Percentiles rank a stretch among this genome's conserved stretches.
These are phyloP conservation scores for Biscutella auriculata DNA, from an alignment of 441 rosid genomes.

Conservation along the genomic window DNA sequence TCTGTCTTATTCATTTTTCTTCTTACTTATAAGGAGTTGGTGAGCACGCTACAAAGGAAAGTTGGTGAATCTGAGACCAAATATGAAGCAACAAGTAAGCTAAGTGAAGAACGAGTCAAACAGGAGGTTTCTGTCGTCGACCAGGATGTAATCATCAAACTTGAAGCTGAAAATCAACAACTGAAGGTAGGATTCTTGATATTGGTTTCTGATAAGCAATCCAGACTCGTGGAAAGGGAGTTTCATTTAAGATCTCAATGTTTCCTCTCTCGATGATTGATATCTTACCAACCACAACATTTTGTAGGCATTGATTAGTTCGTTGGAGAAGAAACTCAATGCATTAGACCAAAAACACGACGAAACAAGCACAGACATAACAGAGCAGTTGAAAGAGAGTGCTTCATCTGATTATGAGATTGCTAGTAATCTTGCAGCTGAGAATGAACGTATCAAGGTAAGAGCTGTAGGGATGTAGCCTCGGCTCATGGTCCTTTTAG, in stretches of 20 bases:
- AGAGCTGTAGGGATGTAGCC: neutral
- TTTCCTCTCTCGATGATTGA: neutral
- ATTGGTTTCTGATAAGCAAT: neutral
- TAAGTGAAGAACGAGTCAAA: constrained; percentile 28
- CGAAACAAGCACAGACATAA: constrained; percentile 14
- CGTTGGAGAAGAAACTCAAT: constrained; percentile 23
- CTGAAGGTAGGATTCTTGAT: constrained; percentile 42
- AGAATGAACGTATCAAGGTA: constrained; percentile 82
- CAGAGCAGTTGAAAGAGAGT: constrained; percentile 18
- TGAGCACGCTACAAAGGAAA: constrained; percentile 20
- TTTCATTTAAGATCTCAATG: neutral
- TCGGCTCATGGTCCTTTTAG: neutral
- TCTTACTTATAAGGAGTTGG: constrained; percentile 16
- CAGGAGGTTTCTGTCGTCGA: constrained; percentile 45
- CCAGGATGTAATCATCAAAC: constrained; percentile 39
- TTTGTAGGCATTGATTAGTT: constrained; percentile 17
- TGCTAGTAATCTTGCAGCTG: constrained; percentile 51
- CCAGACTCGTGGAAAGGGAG: neutral
- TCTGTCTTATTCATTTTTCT: constrained; percentile 4
- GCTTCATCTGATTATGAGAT: constrained; percentile 26
- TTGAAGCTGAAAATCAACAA: constrained; percentile 64
- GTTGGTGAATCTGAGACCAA: constrained; percentile 4
- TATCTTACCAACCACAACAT: constrained; percentile 3
- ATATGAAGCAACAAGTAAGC: constrained; percentile 29
- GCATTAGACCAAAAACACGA: constrained; percentile 12